phyloP scores from a whole-genome alignment of 2,329 filamentous ascomycete genomes.

The Fusarium papillatum region DNA sequence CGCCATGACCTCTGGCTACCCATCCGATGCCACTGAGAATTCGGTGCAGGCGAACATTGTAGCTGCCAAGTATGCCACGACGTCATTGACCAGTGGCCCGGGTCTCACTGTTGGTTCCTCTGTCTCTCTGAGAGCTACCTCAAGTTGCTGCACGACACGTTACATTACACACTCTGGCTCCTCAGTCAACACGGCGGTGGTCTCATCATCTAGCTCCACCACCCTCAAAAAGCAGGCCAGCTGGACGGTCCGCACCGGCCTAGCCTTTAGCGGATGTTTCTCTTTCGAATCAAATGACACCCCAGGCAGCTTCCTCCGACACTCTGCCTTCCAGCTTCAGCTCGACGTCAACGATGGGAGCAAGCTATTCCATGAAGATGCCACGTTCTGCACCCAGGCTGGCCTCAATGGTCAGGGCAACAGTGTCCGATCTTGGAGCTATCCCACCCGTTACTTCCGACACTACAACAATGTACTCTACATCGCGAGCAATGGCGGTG shows the following conservation, averaged over 20 bases:
- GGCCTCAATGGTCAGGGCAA: constrained; percentile 14
- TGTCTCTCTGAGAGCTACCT: constrained; percentile 17
- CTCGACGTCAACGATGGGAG: constrained; percentile 5
- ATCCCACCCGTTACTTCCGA: constrained; percentile 23
- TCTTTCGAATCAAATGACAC: constrained; percentile 25
- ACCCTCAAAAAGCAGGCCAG: constrained; percentile 22
- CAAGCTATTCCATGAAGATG: constrained; percentile 24
- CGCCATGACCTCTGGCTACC: constrained; percentile 12
- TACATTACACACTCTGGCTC: constrained; percentile 15
- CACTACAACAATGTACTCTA: constrained; percentile 17
- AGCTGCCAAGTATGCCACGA: constrained; percentile 20
- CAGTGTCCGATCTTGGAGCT: constrained; percentile 23
- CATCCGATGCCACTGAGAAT: constrained; percentile 26
- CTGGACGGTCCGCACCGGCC: constrained; percentile 19
- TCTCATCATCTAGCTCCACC: constrained; percentile 10
- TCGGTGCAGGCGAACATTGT: constrained; percentile 25
- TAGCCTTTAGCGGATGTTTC: constrained; percentile 26
- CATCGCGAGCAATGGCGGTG: constrained; percentile 14
- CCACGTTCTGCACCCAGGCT: constrained; percentile 24
- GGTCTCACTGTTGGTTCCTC: constrained; percentile 15
- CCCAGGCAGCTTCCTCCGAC: constrained; percentile 17
- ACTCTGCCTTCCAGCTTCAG: constrained; percentile 1
- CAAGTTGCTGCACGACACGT: constrained; percentile 17
- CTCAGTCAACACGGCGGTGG: constrained; percentile 17
- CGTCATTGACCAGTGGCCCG: constrained; percentile 9